Evolutionary conservation across 768 basidiomycete genomes (phyloP), one percentile per base, ranked within the genome.

Genomic region (Termitomyces sp.): DNA sequence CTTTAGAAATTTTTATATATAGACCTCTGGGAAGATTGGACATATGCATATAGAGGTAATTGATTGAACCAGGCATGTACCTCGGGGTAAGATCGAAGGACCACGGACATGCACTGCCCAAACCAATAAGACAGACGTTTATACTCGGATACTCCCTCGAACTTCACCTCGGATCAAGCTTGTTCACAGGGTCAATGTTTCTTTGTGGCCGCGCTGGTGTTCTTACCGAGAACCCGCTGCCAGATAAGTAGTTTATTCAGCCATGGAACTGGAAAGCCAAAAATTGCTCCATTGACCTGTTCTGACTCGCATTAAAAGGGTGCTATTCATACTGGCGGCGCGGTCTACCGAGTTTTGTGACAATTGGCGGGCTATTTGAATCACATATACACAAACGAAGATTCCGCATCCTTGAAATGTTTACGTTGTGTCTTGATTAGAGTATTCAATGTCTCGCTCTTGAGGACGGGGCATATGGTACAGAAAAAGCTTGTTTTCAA

Each of bases 301-400:
- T 24, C 34, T 36, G 9, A 24, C 42, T 54, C 24, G 26, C 13
- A 10, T 39, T 46, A 3, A 22, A 42, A 36, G 36, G n/a, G n/a
- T 27, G 39, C 18, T 42, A 7, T 22, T 33, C 16, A 27, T 24
- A 26, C 16, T 33, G 26, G 27, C 27, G 46, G 37, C 59, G 51
- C 55, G 51, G 45, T 45, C 53, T 61, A 40, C 48, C 56, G 36
- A 48, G 34, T 24, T 30, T 40, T 48, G 40, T 60, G 55, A 49
- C 30, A 36, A 30, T 46, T 52, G 37, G 27, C 37, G 37, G 26
- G 45, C 44, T 34, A 34, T 36, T 33, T 8, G 13, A 34, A 47
- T 44, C 32, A 44, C 53, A 53, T 32, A 53, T 40, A 44, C 40
- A 33, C 40, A 8, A 42, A 39, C 30, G 46, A 55, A 50, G 42